phyloP scores from a whole-genome alignment of 148 eudicot species.

The Rhododendron kiyosumense region DNA sequence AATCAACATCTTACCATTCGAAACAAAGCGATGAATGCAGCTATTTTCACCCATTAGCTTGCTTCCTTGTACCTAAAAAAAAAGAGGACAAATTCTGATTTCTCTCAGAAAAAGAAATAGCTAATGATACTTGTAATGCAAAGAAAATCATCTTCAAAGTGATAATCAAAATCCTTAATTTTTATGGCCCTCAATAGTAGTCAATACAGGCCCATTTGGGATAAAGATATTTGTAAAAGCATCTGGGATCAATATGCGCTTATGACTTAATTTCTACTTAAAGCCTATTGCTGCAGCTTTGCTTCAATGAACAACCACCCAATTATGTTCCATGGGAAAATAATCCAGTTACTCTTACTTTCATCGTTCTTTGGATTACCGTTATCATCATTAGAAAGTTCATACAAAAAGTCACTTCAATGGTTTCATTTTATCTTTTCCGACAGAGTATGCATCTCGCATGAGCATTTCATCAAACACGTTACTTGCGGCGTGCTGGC shows the following conservation, averaged over 20 bases:
- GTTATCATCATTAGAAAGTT: no score
- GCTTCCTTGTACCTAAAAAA: conserved; percentile 67
- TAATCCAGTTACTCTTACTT: not conserved
- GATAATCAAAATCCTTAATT: not conserved
- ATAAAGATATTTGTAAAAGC: not conserved
- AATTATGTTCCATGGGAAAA: not conserved
- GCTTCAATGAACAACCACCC: not conserved
- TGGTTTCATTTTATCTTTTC: no score
- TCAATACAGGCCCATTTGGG: no score
- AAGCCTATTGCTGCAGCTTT: conserved; percentile 3
- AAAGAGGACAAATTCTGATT: not conserved
- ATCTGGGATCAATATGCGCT: not conserved
- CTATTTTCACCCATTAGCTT: conserved; percentile 85
- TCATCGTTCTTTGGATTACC: no score
- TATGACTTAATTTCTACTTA: not conserved
- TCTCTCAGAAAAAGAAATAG: not conserved
- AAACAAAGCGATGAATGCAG: conserved; percentile 85
- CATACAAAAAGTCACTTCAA: no score
- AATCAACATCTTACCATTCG: conserved; percentile 50
- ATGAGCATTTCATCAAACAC: no score
- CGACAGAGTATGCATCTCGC: no score
- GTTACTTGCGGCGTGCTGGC: no score
- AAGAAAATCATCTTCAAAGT: not conserved
- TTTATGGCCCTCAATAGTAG: no score
- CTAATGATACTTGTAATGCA: not conserved